Evolutionary conservation across 805 yeast genomes (phyloP).

Genomic region (Wickerhamiella musiphila): DNA sequence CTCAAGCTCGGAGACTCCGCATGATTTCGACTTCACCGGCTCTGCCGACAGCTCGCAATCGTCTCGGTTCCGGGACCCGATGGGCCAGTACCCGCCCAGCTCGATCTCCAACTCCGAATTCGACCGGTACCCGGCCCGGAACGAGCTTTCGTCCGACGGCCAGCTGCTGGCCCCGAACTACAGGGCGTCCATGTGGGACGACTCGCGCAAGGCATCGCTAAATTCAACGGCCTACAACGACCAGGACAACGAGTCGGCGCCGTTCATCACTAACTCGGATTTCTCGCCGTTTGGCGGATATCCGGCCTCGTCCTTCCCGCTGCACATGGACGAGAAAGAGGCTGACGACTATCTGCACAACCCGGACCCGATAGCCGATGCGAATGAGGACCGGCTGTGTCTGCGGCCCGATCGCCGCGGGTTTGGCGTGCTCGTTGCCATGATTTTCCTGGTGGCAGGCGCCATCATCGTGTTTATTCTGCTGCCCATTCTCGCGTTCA

Average conservation of each 20-base stretch:
- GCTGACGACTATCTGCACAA: slow-evolving; percentile 90
- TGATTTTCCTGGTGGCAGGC: slow-evolving; percentile 41
- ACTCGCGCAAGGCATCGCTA: slow-evolving; percentile 2
- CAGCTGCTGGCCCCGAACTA: not conserved
- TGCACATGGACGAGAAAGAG: slow-evolving; percentile 82
- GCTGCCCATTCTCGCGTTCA: slow-evolving; percentile 67
- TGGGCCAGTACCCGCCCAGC: slow-evolving; percentile 6
- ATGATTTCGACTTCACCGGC: too few relatives aligned
- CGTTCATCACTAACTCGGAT: slow-evolving; percentile 21
- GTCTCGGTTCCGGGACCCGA: not conserved
- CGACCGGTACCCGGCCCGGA: slow-evolving; percentile 24
- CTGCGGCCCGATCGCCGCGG: slow-evolving; percentile 23
- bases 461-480: slow-evolving; percentile 52
- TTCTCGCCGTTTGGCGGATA: slow-evolving; percentile 83
- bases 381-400: slow-evolving; percentile 42
- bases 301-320: slow-evolving; percentile 87
- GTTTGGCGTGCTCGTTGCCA: slow-evolving; percentile 19
- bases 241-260: slow-evolving; percentile 11
- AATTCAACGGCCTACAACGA: slow-evolving; percentile 1
- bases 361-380: slow-evolving; percentile 90
- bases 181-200: slow-evolving; percentile 5
- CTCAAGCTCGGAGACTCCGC: too few relatives aligned
- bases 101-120: too few relatives aligned
- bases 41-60: too few relatives aligned
- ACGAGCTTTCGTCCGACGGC: slow-evolving; percentile 5